phyloP scores from a whole-genome alignment of 257 asterid species.

The Pogostemon cablin region DNA sequence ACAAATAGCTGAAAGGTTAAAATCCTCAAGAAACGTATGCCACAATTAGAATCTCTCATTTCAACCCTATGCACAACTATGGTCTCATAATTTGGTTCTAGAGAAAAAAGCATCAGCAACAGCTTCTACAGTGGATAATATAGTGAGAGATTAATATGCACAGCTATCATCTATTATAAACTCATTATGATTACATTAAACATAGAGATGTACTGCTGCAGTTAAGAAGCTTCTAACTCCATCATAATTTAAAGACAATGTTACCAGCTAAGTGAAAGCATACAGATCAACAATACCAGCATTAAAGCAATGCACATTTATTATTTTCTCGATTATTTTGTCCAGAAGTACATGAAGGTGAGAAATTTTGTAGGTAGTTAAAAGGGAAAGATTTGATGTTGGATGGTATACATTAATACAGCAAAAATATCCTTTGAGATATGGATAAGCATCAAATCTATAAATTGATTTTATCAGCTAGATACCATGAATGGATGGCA shows the following conservation, averaged over 20 bases:
- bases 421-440: constrained; percentile 21
- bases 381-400: constrained; percentile 22
- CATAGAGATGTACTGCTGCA: not conserved
- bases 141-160: not conserved
- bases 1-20: not conserved
- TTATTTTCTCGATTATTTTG: constrained; percentile 27
- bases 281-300: not conserved
- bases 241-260: not conserved
- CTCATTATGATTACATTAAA: not conserved
- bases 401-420: constrained; percentile 32
- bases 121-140: not conserved
- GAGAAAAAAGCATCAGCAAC: not conserved
- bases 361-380: not conserved
- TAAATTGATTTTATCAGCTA: constrained; percentile 75
- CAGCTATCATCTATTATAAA: not conserved
- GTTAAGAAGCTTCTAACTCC: not conserved
- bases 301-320: constrained; percentile 6
- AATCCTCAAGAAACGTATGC: not conserved
- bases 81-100: not conserved
- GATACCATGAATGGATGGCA: constrained; percentile 94
- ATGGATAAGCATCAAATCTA: constrained; percentile 40
- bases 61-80: constrained; percentile 1
- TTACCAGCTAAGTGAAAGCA: not conserved
- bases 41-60: not conserved
- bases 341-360: constrained; percentile 31